Conservation (phyloP, 2,329 filamentous ascomycete genomes). For the Plenodomus lindquistii region DNA sequence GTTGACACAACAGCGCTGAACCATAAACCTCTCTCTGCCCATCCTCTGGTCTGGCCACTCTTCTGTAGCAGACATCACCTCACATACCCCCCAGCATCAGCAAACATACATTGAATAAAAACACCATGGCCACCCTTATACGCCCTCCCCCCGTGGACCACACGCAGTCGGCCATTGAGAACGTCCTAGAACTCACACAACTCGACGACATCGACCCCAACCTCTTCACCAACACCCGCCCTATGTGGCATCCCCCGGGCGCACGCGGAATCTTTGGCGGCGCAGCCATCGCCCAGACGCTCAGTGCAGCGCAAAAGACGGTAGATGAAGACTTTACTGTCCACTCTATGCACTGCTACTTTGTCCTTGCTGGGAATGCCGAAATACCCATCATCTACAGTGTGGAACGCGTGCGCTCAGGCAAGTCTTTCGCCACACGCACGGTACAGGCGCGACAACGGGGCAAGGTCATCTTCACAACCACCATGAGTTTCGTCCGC, state of each 20-base stretch:
- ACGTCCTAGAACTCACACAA: conserved; percentile 83
- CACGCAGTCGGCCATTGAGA: conserved; percentile 80
- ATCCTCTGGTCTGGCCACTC: not conserved
- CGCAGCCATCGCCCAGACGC: conserved; percentile 87
- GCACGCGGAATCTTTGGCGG: conserved; percentile 94
- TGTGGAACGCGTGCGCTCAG: conserved; percentile 90
- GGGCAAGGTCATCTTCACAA: conserved; percentile 91
- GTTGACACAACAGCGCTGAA: not conserved
- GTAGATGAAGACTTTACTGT: conserved; percentile 79
- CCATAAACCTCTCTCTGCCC: not conserved
- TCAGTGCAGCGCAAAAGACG: conserved; percentile 85
- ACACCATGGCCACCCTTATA: conserved; percentile 64
- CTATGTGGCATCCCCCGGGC: conserved; percentile 88
- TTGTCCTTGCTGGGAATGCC: conserved; percentile 85
- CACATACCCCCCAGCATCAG: not conserved
- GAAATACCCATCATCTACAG: conserved; percentile 90
- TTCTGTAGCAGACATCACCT: not conserved
- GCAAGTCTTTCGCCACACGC: conserved; percentile 84
- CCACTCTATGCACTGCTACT: conserved; percentile 99
- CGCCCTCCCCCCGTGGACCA: conserved; percentile 73
- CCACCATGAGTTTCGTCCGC: conserved; percentile 84
- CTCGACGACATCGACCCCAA: conserved; percentile 77
- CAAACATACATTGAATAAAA: not conserved
- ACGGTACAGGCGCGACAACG: conserved; percentile 95
- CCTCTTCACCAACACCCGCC: conserved; percentile 92